Evolutionary conservation across 2,329 filamentous ascomycete genomes (phyloP), one percentile per base, ranked within the genome.

Genomic region (Epichloe amarillans): DNA sequence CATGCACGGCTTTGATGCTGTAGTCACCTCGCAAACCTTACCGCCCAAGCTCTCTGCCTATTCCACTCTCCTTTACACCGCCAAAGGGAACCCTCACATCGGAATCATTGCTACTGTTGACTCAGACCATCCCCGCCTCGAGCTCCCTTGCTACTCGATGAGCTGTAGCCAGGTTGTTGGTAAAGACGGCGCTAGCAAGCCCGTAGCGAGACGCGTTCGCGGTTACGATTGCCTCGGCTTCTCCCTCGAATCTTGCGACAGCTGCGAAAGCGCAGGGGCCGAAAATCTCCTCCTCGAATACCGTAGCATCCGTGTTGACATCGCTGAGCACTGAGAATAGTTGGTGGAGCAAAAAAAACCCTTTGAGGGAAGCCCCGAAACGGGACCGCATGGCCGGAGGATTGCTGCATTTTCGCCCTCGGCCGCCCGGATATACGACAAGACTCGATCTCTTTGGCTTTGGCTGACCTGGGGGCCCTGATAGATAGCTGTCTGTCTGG

Each of bases 361-460:
- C 7, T 26, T 26, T 26, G 23, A 6, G 23, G 23, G 23, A 26
- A 26, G 23, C 2, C 23, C 23, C 6, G 23, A 26, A 26, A 26
- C 23, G 23, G 23, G 6, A 26, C 23, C 23, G 23, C 23, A 7
- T 26, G 23, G 23, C 6, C 7, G 6, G 2, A 7, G 23, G 6
- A 26, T 26, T 7, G 23, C 23, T 26, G 23, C 23, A 26, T 26
- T 26, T 26, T 2, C 23, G 23, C 7, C 23, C 23, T 7, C 23
- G 23, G 23, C 23, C 23, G 23, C 23, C 23, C 23, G 23, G 2
- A 26, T 26, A 26, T 26, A 26, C 6, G 23, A 26, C 23, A 26
- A 7, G 23, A 26, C 73, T 26, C 77, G 70, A 46, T 85, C 80
- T 57, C 78, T 81, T 58, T 86, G 83, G 15, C 70, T 63, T 61